Percentiles rank a stretch among this genome's conserved stretches.
Evolutionary conservation across 1,284 basidiomycete genomes (phyloP).

Genomic region (Heliocybe sulcata): DNA sequence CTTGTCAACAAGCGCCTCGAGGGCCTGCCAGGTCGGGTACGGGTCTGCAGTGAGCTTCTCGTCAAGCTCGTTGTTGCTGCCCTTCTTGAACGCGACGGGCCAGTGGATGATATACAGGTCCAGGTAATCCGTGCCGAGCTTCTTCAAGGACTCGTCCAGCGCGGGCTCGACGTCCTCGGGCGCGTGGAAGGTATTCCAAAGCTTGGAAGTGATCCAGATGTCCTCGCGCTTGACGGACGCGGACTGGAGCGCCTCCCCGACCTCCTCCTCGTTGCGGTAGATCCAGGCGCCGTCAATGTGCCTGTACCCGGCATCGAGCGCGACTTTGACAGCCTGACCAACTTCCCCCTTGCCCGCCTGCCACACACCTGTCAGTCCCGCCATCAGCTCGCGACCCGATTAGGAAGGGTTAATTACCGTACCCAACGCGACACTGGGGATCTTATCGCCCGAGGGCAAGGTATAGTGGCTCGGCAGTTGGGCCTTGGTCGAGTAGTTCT

Average conservation of each 20-base stretch:
- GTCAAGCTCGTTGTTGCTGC: constrained; percentile 44
- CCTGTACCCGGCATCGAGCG: constrained; percentile 54
- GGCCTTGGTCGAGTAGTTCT: background rate
- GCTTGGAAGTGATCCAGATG: constrained; percentile 65
- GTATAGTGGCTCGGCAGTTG: constrained; percentile 40
- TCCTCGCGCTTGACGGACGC: constrained; percentile 53
- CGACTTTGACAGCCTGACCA: constrained; percentile 52
- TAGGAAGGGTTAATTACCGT: constrained; percentile 14
- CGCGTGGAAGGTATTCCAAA: constrained; percentile 66
- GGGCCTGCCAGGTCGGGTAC: constrained; percentile 78
- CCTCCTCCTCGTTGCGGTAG: constrained; percentile 73
- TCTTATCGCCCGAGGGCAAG: constrained; percentile 53
- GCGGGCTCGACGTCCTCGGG: constrained; percentile 60
- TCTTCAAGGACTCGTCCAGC: constrained; percentile 61
- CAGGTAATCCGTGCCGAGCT: constrained; percentile 70
- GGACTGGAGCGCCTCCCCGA: constrained; percentile 60
- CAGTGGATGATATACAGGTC: constrained; percentile 83
- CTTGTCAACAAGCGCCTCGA: constrained; percentile 72
- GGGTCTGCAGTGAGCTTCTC: constrained; percentile 63
- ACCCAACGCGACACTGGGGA: constrained; percentile 58
- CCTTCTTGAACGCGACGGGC: constrained; percentile 66
- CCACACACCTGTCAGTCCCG: constrained; percentile 48
- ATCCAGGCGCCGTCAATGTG: constrained; percentile 76
- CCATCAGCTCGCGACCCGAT: background rate
- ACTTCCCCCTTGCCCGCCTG: constrained; percentile 47